phyloP scores from a whole-genome alignment of 768 basidiomycete species.

The Termitomyces sp. region DNA sequence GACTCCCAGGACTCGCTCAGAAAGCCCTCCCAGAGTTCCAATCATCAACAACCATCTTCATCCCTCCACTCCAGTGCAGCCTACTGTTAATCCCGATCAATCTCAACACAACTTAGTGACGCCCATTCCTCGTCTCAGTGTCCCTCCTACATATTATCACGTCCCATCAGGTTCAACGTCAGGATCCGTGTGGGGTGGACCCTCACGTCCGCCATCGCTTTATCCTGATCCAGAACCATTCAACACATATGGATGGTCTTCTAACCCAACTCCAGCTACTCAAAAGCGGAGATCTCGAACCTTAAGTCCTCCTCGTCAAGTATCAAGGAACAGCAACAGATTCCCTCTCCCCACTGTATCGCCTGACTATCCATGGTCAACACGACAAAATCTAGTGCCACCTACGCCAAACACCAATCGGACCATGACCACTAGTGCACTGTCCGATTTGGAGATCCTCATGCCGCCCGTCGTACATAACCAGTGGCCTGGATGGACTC shows the following conservation, averaged over 20 bases:
- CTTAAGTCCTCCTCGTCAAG: neutral
- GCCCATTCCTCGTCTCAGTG: neutral
- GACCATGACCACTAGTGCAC: neutral
- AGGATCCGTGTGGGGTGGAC: neutral
- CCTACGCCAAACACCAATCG: neutral
- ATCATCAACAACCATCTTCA: too few species aligned
- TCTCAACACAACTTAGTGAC: too few species aligned
- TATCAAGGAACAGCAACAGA: neutral
- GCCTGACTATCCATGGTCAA: neutral
- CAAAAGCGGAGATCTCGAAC: neutral
- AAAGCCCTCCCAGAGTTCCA: neutral
- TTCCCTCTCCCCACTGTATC: neutral
- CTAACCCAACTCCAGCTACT: neutral
- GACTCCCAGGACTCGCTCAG: neutral
- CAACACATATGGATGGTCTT: neutral
- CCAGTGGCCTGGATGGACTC: neutral
- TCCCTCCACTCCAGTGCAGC: too few species aligned
- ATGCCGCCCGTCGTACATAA: neutral
- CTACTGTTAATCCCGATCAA: too few species aligned
- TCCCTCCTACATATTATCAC: neutral
- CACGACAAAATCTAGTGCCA: neutral
- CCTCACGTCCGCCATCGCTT: neutral
- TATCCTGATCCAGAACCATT: neutral
- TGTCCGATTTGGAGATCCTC: conserved; percentile 2
- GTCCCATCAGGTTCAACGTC: neutral